Evolutionary conservation across 805 yeast genomes (phyloP), one percentile per base, ranked within the genome.

Genomic region (Ogataea trehaloabstinens): DNA sequence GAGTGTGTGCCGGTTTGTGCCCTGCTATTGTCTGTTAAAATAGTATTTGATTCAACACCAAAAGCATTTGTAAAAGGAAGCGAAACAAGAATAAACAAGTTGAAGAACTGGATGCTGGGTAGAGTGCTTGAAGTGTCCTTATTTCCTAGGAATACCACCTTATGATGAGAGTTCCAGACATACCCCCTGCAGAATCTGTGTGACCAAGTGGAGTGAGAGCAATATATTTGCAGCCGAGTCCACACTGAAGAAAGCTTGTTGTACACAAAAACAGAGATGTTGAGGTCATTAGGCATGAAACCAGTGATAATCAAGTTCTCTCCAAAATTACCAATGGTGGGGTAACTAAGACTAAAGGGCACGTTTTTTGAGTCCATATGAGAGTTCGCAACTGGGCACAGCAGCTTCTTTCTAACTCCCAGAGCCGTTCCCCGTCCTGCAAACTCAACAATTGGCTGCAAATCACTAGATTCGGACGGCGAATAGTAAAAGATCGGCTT

Each of bases 161-260:
- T 80, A 53, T 85, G 91, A 58, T 85, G 95, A 1, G 90, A 81
- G 22, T 73, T 73, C 95, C 95, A 85, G 1, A 78, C 78, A 59
- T 74, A 80, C 0, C 84, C 78, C 45, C 78, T 80, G 76, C 85
- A 78, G 35, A 82, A 70, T 37, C 82, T 63, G 51, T 82, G 85
- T 2, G 74, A 67, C 21, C 73, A 73, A 22, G 69, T 63, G 34
- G 71, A 74, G 46, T 75, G 80, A 34, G 72, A 69, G 49, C 81
- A 67, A 55, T 71, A 67, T 29, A 71, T 70, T 12, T 76, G 80
- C 18, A 85, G 58, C 39, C 80, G 65, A 0, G 84, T 74, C 90
- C 91, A 84, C 46, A 74, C 74, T 1, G 71, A 70, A 0, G 83
- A 69, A 0, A 77, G 75, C 20, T 65, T 67, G 57, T 78, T 76